phyloP scores from a whole-genome alignment of 2,329 filamentous ascomycete species.

The Colletotrichum sp. region DNA sequence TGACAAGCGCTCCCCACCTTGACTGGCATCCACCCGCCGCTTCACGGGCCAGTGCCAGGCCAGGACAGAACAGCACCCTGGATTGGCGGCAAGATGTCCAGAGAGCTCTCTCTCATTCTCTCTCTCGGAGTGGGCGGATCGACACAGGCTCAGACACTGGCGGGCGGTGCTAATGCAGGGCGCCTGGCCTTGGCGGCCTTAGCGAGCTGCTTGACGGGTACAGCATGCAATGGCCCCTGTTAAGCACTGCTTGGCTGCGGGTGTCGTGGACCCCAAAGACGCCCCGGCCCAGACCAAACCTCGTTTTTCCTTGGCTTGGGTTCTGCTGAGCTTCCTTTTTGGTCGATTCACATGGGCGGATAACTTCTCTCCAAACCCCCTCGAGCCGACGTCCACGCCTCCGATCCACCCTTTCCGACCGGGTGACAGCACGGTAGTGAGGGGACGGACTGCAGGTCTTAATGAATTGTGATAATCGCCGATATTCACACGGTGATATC shows the following conservation, averaged over 20 bases:
- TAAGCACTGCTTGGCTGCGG: not conserved
- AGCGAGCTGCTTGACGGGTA: slow-evolving; percentile 10
- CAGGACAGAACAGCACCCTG: not conserved
- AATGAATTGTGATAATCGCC: not conserved
- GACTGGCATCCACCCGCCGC: not conserved
- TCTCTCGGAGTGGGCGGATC: not conserved
- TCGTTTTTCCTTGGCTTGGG: not conserved
- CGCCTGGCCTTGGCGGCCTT: slow-evolving; percentile 15
- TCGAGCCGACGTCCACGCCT: not conserved
- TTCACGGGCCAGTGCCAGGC: not conserved
- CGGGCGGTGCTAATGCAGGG: slow-evolving; percentile 18
- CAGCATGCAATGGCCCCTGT: slow-evolving; percentile 11
- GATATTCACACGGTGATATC: slow-evolving; percentile 1
- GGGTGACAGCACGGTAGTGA: not conserved
- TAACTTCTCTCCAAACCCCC: not conserved
- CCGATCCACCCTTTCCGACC: not conserved
- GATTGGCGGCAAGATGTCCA: not conserved
- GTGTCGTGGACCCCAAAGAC: not conserved
- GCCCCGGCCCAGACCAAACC: not conserved
- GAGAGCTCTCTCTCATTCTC: not conserved
- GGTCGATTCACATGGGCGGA: not conserved
- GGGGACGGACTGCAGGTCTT: not conserved
- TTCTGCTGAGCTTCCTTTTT: not conserved
- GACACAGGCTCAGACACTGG: slow-evolving; percentile 13
- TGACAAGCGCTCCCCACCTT: not conserved